Percentiles rank a stretch among this genome's conserved stretches.
Conservation (phyloP, 2,329 filamentous ascomycete genomes). For the Alternaria incomplexa region DNA sequence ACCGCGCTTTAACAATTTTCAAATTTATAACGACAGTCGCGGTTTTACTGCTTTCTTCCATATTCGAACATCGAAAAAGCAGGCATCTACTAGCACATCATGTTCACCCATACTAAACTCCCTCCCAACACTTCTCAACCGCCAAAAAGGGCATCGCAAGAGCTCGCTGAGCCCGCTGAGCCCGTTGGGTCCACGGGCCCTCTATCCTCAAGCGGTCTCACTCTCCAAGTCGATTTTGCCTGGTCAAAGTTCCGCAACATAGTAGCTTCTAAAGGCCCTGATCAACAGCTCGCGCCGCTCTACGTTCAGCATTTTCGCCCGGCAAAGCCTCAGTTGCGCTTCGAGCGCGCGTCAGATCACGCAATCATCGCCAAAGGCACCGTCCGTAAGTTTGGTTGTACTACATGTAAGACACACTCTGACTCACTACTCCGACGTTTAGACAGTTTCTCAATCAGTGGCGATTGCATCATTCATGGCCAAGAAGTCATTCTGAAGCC, state of each 20-base stretch:
- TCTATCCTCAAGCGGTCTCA: slow-evolving; percentile 3
- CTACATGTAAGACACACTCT: not conserved
- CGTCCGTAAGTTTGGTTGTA: not conserved
- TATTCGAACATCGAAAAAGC: not conserved
- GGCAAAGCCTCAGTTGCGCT: slow-evolving; percentile 24
- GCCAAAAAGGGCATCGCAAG: not conserved
- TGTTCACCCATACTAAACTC: not conserved
- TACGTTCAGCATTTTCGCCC: slow-evolving; percentile 29
- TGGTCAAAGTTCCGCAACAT: slow-evolving; percentile 29
- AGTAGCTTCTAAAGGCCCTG: slow-evolving; percentile 16
- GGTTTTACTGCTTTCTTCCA: not conserved
- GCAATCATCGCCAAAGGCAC: slow-evolving; percentile 16
- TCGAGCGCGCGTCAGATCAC: slow-evolving; percentile 10
- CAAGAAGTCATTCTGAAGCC: slow-evolving; percentile 22
- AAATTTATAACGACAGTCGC: not conserved
- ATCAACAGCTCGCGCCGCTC: slow-evolving; percentile 11
- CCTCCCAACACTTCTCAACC: not conserved
- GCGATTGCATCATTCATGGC: slow-evolving; percentile 20
- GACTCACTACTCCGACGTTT: not conserved
- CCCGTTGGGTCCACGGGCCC: not conserved
- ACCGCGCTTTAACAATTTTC: not conserved
- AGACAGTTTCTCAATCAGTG: slow-evolving; percentile 20
- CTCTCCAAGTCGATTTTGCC: slow-evolving; percentile 23
- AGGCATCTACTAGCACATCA: not conserved
- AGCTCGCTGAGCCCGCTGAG: not conserved